Base-by-base conservation (phyloP, 352 stramenopile species). In the Aphanomyces euteiches region DNA sequence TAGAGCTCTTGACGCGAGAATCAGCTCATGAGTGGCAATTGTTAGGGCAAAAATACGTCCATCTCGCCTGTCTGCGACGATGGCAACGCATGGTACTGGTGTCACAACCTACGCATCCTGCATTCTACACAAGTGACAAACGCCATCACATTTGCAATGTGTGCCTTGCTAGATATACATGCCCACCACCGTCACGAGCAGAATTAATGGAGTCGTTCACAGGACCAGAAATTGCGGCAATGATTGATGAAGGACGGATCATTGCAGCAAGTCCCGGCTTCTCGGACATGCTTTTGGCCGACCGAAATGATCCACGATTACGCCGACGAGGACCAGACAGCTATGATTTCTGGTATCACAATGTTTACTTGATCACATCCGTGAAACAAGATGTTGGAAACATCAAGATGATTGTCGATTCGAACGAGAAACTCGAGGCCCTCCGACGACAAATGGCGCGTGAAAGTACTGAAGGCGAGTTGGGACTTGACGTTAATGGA, bases 51-150 rank as follows among this genome's bases (percentile, higher is more conserved):
- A 56, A 69, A 10, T 77, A 56, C 17, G 66, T 81, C 8, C 76
- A 81, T 50, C 72, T 81, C 36, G 66, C 58, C 1, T 81, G 76
- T 57, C 53, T 81, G 47, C 72, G 76, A 10, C 59, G 74, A 15
- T 81, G 76, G 76, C 76, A 81, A 69, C 70, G 76, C 61, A 81
- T 79, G 72, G 75, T 80, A 5, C 50, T 81, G 0, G 76, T 81
- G 7, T 68, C 59, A n/a, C 76, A 81, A 59, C 76, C 73, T 45
- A 81, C 76, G 38, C 76, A 81, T 56, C 76, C 76, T 7, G 72
- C 72, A 5, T 81, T 80, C 50, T 78, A 78, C 57, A 50, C 66
- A 39, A 66, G 76, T 28, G 76, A 81, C 43, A 57, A 71, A 21
- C 59, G 76, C 47, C 76, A 81, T 38, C 75, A 78, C 47, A 69